Conservation (phyloP, 169 alveolate species). For the Plasmodium billcollinsi region DNA sequence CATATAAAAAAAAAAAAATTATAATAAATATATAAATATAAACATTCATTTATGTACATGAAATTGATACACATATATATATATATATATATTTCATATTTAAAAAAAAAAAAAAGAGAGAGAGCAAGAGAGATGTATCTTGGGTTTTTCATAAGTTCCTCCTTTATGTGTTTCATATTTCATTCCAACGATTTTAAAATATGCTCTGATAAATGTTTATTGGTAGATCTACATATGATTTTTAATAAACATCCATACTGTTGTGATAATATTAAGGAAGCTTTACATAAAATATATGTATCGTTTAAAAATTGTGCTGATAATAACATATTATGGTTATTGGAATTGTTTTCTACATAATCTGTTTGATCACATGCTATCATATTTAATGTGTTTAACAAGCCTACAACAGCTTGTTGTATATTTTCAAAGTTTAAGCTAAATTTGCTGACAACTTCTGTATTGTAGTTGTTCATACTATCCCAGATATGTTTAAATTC, state of each 20-base stretch:
- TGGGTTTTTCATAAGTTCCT: not conserved
- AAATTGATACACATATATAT: not conserved
- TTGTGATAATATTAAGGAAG: slow-evolving; percentile 77
- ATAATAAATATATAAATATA: slow-evolving; percentile 2
- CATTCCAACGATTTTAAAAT: slow-evolving; percentile 78
- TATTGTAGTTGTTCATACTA: slow-evolving; percentile 53
- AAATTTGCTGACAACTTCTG: slow-evolving; percentile 79
- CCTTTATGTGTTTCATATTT: not conserved
- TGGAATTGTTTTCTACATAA: slow-evolving; percentile 61
- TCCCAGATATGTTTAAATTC: slow-evolving; percentile 81
- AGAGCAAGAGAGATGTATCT: not conserved
- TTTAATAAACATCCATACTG: slow-evolving; percentile 82
- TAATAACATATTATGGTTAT: slow-evolving; percentile 78
- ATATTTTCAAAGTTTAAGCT: slow-evolving; percentile 79
- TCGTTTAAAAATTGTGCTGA: slow-evolving; percentile 78
- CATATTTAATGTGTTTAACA: slow-evolving; percentile 77
- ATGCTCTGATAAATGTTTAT: slow-evolving; percentile 65
- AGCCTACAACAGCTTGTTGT: slow-evolving; percentile 80
- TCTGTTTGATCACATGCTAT: slow-evolving; percentile 78
- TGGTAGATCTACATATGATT: slow-evolving; percentile 78
- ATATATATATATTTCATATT: not conserved
- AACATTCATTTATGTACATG: not conserved
- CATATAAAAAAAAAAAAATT: not conserved
- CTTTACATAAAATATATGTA: slow-evolving; percentile 76
- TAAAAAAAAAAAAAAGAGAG: not conserved